Evolutionary conservation across 768 basidiomycete species (phyloP).

Genomic region (Mycena venus): DNA sequence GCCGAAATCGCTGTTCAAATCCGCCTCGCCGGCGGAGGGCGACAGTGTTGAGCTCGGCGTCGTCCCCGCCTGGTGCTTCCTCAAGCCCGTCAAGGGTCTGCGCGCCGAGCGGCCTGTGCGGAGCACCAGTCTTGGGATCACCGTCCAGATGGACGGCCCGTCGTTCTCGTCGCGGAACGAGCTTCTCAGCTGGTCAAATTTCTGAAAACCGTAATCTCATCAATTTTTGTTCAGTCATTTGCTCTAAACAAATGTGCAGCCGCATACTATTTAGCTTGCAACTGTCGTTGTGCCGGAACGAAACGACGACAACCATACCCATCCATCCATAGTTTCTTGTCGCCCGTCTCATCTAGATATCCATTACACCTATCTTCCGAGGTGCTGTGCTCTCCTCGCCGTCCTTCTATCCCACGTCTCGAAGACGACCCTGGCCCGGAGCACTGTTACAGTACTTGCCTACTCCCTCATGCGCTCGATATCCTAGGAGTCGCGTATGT

Average conservation of each 20-base stretch:
- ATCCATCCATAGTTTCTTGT: not conserved
- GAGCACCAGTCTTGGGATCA: slow-evolving; percentile 73
- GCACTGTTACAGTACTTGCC: no score
- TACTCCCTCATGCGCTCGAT: not conserved
- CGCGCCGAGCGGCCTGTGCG: slow-evolving; percentile 75
- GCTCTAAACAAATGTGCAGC: no score
- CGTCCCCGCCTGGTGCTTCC: slow-evolving; percentile 84
- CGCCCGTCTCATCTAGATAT: not conserved
- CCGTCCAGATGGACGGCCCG: slow-evolving; percentile 63
- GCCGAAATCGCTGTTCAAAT: slow-evolving; percentile 56
- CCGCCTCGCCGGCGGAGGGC: slow-evolving; percentile 41
- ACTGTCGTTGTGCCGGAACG: not conserved
- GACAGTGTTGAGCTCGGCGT: slow-evolving; percentile 73
- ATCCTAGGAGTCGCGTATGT: not conserved
- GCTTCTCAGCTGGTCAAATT: slow-evolving; percentile 81
- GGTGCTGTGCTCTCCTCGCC: slow-evolving; percentile 19
- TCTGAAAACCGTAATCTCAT: slow-evolving; percentile 49
- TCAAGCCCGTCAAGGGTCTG: slow-evolving; percentile 71
- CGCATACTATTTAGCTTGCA: no score
- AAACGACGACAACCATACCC: slow-evolving; percentile 2
- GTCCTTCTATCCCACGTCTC: slow-evolving; percentile 13
- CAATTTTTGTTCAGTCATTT: not conserved
- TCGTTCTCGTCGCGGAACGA: slow-evolving; percentile 57
- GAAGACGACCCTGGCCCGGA: not conserved
- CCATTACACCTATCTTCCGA: not conserved